Evolutionary conservation across 306 rosid species (phyloP).

Genomic region (Cicer bijugum): DNA sequence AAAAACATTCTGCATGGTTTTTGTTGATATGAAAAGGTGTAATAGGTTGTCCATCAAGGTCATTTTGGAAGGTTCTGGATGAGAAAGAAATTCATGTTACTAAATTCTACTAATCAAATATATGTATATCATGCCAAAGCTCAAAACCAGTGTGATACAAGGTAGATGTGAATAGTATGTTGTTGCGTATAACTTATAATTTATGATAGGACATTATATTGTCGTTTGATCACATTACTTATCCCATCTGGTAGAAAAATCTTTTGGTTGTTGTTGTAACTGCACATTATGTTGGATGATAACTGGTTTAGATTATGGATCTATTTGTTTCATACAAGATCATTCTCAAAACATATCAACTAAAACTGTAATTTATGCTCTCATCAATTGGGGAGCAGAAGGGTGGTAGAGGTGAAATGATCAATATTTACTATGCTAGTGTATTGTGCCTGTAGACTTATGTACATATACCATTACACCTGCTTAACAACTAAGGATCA

Average conservation of each 20-base stretch:
- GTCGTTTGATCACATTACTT: not conserved
- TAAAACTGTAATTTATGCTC: conserved; percentile 18
- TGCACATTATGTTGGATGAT: not conserved
- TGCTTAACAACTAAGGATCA: conserved; percentile 1
- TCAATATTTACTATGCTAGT: not conserved
- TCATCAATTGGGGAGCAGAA: not conserved
- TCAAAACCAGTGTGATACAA: not conserved
- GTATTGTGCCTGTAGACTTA: not conserved
- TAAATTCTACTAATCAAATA: not conserved
- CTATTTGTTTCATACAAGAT: not conserved
- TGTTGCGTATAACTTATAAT: not conserved
- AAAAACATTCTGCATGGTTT: not conserved
- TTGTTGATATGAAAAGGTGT: not conserved
- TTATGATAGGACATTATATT: not conserved
- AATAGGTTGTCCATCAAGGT: not conserved
- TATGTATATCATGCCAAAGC: not conserved
- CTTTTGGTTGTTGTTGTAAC: not conserved
- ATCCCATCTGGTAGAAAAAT: not conserved
- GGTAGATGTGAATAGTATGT: not conserved
- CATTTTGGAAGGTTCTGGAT: not conserved
- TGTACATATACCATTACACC: not conserved
- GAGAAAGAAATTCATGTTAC: not conserved
- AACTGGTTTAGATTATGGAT: not conserved
- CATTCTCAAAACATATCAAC: conserved; percentile 13
- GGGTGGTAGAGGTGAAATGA: conserved; percentile 22